phyloP scores from a whole-genome alignment of 352 stramenopile genomes.

The Pythium dissimile region DNA sequence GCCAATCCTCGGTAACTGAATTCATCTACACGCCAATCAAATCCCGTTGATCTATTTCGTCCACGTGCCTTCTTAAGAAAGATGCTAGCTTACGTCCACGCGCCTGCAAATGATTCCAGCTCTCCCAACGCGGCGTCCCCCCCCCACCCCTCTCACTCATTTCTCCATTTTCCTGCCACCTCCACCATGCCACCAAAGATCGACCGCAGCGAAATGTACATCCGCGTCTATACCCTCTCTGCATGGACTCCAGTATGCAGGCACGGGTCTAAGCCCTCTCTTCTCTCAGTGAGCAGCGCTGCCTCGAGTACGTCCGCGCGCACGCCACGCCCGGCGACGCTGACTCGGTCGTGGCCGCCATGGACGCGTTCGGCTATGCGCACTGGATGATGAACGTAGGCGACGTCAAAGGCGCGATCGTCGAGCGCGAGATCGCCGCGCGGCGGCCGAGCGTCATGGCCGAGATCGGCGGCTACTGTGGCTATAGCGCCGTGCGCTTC shows the following conservation, averaged over 20 bases:
- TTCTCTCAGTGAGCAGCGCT: background rate
- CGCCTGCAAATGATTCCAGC: no score
- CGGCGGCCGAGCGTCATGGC: conserved; percentile 34
- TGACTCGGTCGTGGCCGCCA: conserved; percentile 29
- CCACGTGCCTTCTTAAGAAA: no score
- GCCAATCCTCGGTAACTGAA: no score
- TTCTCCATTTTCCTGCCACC: background rate
- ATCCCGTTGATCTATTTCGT: no score
- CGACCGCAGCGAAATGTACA: background rate
- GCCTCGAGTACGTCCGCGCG: conserved; percentile 36
- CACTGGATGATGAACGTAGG: conserved; percentile 52
- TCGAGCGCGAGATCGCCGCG: conserved; percentile 40
- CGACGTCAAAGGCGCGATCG: conserved; percentile 30
- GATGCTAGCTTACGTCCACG: no score
- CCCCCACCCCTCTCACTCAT: no score
- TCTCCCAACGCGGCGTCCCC: no score
- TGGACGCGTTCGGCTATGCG: conserved; percentile 33
- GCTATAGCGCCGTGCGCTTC: conserved; percentile 49
- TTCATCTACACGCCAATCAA: no score
- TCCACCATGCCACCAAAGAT: background rate
- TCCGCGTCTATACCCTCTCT: background rate
- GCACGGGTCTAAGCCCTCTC: background rate
- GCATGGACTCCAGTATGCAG: background rate
- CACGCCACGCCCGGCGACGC: conserved; percentile 32
- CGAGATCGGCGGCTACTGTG: conserved; percentile 35